Evolutionary conservation across 2,329 filamentous ascomycete species (phyloP).

Genomic region (Aspergillus pseudoviridinutans): DNA sequence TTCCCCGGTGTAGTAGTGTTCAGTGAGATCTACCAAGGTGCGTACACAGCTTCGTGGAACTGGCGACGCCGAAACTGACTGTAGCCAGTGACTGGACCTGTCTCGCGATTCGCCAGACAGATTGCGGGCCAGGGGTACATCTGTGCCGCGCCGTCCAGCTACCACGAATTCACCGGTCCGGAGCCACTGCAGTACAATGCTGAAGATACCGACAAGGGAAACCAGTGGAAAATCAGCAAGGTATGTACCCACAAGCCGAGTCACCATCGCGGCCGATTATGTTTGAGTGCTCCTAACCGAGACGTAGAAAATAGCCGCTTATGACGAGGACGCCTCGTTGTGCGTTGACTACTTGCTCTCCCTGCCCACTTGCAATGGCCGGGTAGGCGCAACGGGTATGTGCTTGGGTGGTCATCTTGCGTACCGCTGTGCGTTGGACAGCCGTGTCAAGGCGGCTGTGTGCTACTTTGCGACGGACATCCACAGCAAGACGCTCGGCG

Average conservation of each 20-base stretch:
- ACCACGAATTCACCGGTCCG: conserved; percentile 88
- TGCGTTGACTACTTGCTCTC: conserved; percentile 67
- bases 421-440: conserved; percentile 68
- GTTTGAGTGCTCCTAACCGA: not conserved
- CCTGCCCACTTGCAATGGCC: conserved; percentile 74
- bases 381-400: conserved; percentile 80
- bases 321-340: conserved; percentile 72
- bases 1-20: conserved; percentile 88
- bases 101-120: conserved; percentile 82
- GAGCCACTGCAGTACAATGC: conserved; percentile 81
- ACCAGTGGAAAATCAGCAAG: conserved; percentile 80
- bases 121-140: conserved; percentile 93
- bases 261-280: not conserved
- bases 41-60: conserved; percentile 3
- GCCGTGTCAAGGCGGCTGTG: conserved; percentile 69
- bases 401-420: conserved; percentile 89
- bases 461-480: conserved; percentile 94
- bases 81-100: conserved; percentile 74
- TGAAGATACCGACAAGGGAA: conserved; percentile 82
- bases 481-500: conserved; percentile 72
- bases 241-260: conserved; percentile 34
- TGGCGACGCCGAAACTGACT: not conserved
- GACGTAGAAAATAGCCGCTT: conserved; percentile 69
- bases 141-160: conserved; percentile 82
- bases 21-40: conserved; percentile 94